Conservation (phyloP, 306 rosid genomes). For the Prinsepia uniflora region DNA sequence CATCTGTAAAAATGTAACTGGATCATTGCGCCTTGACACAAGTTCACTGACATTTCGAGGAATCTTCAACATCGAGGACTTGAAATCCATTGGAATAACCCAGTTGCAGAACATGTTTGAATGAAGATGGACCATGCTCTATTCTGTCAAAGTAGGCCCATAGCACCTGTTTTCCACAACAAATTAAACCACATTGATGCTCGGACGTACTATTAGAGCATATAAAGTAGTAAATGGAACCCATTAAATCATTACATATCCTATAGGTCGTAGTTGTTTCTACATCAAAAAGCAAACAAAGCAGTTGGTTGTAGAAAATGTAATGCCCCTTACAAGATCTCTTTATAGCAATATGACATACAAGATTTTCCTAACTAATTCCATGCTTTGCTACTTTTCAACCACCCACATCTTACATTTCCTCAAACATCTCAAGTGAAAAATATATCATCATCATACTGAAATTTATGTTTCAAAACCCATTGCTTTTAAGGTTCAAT, state of each 20-base stretch:
- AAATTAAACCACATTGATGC: slow-evolving; percentile 15
- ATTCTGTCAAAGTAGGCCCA: slow-evolving; percentile 86
- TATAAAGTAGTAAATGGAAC: not conserved
- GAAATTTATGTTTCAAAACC: not conserved
- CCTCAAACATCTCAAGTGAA: not conserved
- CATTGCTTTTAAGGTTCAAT: not conserved
- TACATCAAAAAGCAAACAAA: not conserved
- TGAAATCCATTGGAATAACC: slow-evolving; percentile 93
- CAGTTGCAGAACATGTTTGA: slow-evolving; percentile 64
- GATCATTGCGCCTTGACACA: slow-evolving; percentile 82
- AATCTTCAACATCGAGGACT: slow-evolving; percentile 92
- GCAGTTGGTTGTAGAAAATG: not conserved
- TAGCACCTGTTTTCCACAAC: slow-evolving; percentile 60
- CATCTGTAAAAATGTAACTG: slow-evolving; percentile 91
- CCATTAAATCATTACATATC: not conserved
- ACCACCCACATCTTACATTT: not conserved
- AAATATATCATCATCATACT: not conserved
- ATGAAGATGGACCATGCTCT: slow-evolving; percentile 58
- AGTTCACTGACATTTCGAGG: slow-evolving; percentile 67
- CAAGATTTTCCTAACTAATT: not conserved
- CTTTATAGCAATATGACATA: not conserved
- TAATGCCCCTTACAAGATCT: not conserved
- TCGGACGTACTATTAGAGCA: not conserved
- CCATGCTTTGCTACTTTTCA: no score
- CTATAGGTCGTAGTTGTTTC: not conserved